Base-by-base conservation (phyloP, 2,329 filamentous ascomycete species). In the Sporothrix globosa region DNA sequence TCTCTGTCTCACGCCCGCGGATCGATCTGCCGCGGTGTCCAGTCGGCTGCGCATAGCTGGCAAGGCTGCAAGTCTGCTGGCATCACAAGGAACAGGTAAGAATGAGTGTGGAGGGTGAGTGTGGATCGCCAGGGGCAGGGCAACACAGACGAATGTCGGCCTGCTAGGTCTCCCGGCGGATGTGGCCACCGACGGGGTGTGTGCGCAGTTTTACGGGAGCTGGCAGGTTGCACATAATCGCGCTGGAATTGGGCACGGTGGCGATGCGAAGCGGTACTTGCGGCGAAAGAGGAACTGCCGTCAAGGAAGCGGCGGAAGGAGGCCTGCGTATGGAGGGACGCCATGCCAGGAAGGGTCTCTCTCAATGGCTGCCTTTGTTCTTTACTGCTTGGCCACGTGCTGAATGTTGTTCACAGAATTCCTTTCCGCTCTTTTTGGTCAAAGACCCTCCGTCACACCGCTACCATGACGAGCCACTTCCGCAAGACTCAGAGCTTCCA, bases 401-500 rank as follows among this genome's bases (percentile, higher is more conserved):
- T 63, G n/a, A 63, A 39, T 44, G 39, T 17, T 17, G 41, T 44
- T 17, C 10, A 17, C n/a, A 63, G 58, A 46, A 24, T 71, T 71
- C 68, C 71, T 68, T 75, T n/a, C 44, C 34, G 11, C 34, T 21
- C 54, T 21, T 7, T 30, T 14, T 19, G 13, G 34, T 34, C 71
- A 68, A 73, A 73, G 72, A 71, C 70, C 73, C 68, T 71, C 72
- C 34, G 66, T 7, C 39, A n/a, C 39, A 39, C 34, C 10, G 13
- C 71, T 76, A 85, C 78, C 53, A 91, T 91, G 89, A 81, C 75
- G 77, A 78, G 67, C 61, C 87, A 90, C 77, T 98, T 98, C 82
- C 92, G 90, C 79, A 91, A 90, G 76, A 84, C 97, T 65, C 93
- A 97, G 78, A 89, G 87, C 77, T 97, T 99, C 82, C 86, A 91